Conservation (phyloP, 2,329 filamentous ascomycete species). For the Rutstroemia sp. region DNA sequence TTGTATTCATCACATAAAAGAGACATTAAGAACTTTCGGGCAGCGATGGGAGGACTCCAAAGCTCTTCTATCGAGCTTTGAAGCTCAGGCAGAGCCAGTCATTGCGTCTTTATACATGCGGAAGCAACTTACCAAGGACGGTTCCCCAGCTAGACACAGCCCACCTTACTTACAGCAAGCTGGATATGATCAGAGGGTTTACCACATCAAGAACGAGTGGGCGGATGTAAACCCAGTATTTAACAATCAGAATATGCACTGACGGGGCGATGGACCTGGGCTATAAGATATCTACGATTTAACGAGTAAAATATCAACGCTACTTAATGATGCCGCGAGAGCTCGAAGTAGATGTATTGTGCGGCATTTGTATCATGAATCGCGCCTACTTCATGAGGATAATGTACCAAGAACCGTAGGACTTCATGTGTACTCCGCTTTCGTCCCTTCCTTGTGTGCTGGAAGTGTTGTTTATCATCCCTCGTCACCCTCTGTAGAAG, state of each 20-base stretch:
- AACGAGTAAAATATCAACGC: not conserved
- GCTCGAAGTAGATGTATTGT: not conserved
- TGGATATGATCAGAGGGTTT: constrained; percentile 19
- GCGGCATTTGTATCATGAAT: not conserved
- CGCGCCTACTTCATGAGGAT: not conserved
- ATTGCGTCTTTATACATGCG: constrained; percentile 36
- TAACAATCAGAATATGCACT: constrained; percentile 11
- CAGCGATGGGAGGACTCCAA: constrained; percentile 52
- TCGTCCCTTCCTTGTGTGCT: not conserved
- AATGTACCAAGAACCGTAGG: not conserved
- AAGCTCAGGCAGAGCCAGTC: constrained; percentile 29
- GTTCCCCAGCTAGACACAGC: constrained; percentile 18
- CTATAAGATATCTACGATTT: not conserved
- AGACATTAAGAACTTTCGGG: constrained; percentile 49
- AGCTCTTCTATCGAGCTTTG: constrained; percentile 46
- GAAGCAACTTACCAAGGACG: constrained; percentile 26
- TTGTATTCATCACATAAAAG: constrained; percentile 46
- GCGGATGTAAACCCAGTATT: constrained; percentile 14
- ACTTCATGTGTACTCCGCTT: not conserved
- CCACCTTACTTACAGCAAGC: constrained; percentile 16
- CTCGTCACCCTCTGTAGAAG: not conserved
- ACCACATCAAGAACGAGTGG: constrained; percentile 17
- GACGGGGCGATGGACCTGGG: constrained; percentile 7
- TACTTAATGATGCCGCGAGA: not conserved
- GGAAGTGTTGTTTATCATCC: not conserved